These are phyloP conservation scores for Penicillium sp. DNA, from an alignment of 2,329 filamentous ascomycete genomes.

Conservation along the genomic window DNA sequence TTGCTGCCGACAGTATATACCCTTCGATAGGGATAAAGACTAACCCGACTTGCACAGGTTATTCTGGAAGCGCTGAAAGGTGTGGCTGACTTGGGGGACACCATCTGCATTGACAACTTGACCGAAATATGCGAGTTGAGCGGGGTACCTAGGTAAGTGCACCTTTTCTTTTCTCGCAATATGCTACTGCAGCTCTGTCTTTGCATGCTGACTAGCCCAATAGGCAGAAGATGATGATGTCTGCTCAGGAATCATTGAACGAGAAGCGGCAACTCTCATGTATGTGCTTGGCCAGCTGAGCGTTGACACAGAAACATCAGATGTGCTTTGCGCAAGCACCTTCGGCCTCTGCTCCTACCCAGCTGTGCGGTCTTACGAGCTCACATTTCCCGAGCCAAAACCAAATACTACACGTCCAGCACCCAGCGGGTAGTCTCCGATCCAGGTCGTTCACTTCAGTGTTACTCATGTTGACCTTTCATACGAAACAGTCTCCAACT, in stretches of 20 bases:
- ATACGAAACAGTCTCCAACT: slow-evolving; percentile 50
- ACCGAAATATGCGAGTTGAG: slow-evolving; percentile 33
- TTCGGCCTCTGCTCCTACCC: slow-evolving; percentile 52
- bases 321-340: slow-evolving; percentile 50
- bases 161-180: neutral
- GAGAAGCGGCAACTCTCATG: slow-evolving; percentile 53
- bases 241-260: slow-evolving; percentile 49
- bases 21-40: too few relatives aligned
- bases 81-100: slow-evolving; percentile 41
- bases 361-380: slow-evolving; percentile 38
- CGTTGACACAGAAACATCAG: too few relatives aligned
- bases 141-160: slow-evolving; percentile 30
- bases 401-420: slow-evolving; percentile 35
- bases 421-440: slow-evolving; percentile 44
- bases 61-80: slow-evolving; percentile 41
- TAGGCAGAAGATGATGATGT: slow-evolving; percentile 54
- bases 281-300: slow-evolving; percentile 48
- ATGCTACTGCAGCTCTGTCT: too few relatives aligned
- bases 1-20: too few relatives aligned
- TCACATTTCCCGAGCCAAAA: slow-evolving; percentile 43
- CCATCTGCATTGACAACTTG: slow-evolving; percentile 38
- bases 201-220: too few relatives aligned
- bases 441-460: slow-evolving; percentile 55
- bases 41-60: too few relatives aligned
- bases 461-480: slow-evolving; percentile 56